These are phyloP conservation scores for Jackrogersella multiformis DNA, from an alignment of 495 filamentous ascomycete species.

Conservation along the genomic window DNA sequence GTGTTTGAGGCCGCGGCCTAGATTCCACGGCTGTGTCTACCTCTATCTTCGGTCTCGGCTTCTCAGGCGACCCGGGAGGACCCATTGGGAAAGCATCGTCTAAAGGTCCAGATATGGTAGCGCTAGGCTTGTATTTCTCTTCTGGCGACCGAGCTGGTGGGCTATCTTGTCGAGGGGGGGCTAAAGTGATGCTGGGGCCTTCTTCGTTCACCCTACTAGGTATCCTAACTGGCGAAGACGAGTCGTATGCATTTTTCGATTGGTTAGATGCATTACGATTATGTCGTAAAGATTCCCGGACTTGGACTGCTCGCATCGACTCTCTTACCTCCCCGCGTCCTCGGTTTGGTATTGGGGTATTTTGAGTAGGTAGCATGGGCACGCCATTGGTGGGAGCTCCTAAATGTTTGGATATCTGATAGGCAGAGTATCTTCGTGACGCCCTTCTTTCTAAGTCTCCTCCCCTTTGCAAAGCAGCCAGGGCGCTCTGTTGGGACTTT, in stretches of 20 bases:
- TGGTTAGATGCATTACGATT: slow-evolving; percentile 61
- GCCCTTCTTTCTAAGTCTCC: slow-evolving; percentile 93
- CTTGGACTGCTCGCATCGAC: slow-evolving; percentile 89
- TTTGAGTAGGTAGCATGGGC: slow-evolving; percentile 85
- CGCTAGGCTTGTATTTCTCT: slow-evolving; percentile 64
- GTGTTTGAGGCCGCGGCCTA: slow-evolving; percentile 43
- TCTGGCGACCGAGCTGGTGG: slow-evolving; percentile 67
- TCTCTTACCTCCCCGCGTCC: slow-evolving; percentile 84
- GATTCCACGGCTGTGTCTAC: slow-evolving; percentile 34
- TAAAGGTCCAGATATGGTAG: slow-evolving; percentile 62
- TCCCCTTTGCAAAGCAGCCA: slow-evolving; percentile 88
- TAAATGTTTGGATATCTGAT: slow-evolving; percentile 93
- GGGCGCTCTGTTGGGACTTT: slow-evolving; percentile 85
- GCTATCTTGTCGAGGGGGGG: slow-evolving; percentile 53
- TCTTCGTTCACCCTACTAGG: slow-evolving; percentile 74
- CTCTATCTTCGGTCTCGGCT: slow-evolving; percentile 37
- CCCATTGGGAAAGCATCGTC: slow-evolving; percentile 50
- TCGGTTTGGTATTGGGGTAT: slow-evolving; percentile 86
- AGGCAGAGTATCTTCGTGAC: slow-evolving; percentile 90
- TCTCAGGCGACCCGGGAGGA: slow-evolving; percentile 45
- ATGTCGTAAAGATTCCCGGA: slow-evolving; percentile 74
- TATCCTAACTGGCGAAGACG: slow-evolving; percentile 69
- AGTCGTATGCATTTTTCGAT: slow-evolving; percentile 51
- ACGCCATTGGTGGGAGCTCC: slow-evolving; percentile 82
- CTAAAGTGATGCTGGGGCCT: slow-evolving; percentile 52